Conservation (phyloP, 257 asterid genomes). For the Mitragyna speciosa region DNA sequence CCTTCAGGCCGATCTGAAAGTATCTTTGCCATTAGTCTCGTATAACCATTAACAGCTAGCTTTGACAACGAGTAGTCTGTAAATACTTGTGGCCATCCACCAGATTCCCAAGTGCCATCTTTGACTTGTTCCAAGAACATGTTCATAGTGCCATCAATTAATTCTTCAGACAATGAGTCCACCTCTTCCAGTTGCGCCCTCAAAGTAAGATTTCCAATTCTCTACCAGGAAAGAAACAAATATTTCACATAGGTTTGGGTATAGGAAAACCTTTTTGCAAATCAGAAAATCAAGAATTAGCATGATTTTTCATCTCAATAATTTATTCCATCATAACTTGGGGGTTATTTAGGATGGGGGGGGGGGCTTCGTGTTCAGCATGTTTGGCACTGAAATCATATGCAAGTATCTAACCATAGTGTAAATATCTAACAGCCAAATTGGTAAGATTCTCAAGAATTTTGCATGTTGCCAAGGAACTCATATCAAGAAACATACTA, state of each 20-base stretch:
- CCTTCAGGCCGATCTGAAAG: constrained; percentile 56
- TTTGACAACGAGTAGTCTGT: constrained; percentile 93
- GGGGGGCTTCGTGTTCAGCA: background rate
- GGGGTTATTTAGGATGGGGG: background rate
- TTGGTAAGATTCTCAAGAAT: background rate
- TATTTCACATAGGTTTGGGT: background rate
- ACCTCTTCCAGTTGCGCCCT: constrained; percentile 62
- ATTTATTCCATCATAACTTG: background rate
- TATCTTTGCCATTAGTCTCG: constrained; percentile 54
- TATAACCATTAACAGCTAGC: constrained; percentile 68
- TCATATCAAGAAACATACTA: background rate
- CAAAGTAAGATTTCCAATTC: constrained; percentile 59
- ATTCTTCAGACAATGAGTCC: constrained; percentile 62
- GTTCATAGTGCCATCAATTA: constrained; percentile 53
- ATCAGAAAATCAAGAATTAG: background rate
- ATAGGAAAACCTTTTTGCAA: background rate
- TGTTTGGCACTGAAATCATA: background rate
- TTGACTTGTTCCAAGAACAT: constrained; percentile 63
- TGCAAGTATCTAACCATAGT: background rate
- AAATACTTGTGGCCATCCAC: constrained; percentile 83
- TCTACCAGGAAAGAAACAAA: constrained; percentile 36
- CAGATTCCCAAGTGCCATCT: constrained; percentile 71
- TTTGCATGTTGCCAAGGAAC: background rate
- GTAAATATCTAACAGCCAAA: background rate
- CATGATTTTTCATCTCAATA: background rate